Evolutionary conservation across 345 rosid genomes (phyloP).

Genomic region (Laguncularia racemosa): DNA sequence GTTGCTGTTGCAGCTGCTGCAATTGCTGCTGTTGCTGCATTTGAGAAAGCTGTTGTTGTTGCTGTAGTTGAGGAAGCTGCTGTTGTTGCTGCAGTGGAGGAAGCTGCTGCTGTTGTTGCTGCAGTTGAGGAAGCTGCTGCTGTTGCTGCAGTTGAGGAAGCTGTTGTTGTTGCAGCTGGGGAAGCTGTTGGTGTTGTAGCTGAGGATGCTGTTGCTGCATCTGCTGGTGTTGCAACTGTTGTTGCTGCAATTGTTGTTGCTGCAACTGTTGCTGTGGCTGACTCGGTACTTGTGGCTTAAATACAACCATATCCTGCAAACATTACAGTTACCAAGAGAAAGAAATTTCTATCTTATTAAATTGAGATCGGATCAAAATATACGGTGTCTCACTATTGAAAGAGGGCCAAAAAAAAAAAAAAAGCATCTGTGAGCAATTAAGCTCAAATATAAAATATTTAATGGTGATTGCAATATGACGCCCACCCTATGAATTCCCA

Average conservation of each 20-base stretch:
- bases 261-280: slow-evolving; percentile 46
- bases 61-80: slow-evolving; percentile 22
- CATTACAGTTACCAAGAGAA: slow-evolving; percentile 3
- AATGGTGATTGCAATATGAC: no score
- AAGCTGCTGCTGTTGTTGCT: slow-evolving; percentile 16
- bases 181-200: slow-evolving; percentile 21
- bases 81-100: slow-evolving; percentile 28
- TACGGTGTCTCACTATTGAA: no score
- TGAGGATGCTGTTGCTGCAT: slow-evolving; percentile 20
- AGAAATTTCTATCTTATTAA: background rate
- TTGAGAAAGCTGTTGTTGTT: slow-evolving; percentile 31
- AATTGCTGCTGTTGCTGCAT: slow-evolving; percentile 35
- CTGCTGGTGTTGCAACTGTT: slow-evolving; percentile 25
- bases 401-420: no score
- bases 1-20: slow-evolving; percentile 17
- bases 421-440: no score
- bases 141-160: slow-evolving; percentile 31
- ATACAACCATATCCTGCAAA: slow-evolving; percentile 90
- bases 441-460: no score
- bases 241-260: slow-evolving; percentile 17
- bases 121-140: slow-evolving; percentile 28
- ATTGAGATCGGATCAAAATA: background rate
- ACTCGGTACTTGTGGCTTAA: slow-evolving; percentile 78
- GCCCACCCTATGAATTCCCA: no score
- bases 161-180: slow-evolving; percentile 36